Base-by-base conservation (phyloP, 1,284 basidiomycete genomes). In the Malassezia globosa region DNA sequence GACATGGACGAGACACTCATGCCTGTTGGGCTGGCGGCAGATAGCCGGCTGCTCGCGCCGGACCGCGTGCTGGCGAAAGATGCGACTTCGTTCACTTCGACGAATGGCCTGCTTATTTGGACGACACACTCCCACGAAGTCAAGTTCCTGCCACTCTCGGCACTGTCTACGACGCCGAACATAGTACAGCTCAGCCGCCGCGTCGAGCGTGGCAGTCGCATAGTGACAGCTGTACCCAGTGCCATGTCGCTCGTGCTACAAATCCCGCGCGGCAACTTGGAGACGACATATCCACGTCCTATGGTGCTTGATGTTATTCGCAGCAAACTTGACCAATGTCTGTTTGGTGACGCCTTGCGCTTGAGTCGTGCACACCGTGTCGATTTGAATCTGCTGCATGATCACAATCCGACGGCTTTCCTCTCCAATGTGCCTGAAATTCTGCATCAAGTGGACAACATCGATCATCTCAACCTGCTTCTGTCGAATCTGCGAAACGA, bases 261-360 rank as follows among this genome's bases (percentile, higher is more conserved):
- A 75, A 97, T 97, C 89, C 94, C 92, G 0, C 76, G 94, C 59
- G 94, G 94, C 0, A 97, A 97, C 72, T 71, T 99, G 46, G 94
- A 99, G 75, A 95, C 88, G 0, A 83, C 97, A 48, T 87, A 84
- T 62, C 94, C 94, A 1, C 77, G 94, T 26, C 85, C 92, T 1
- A 75, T 99, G 54, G 89, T 96, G 3, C 81, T 95, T 73, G 79
- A 83, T 39, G 63, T 66, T 2, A 62, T 71, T 8, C 61, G 63
- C 5, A 48, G 51, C 24, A 54, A 58, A 37, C 49, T 71, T 23
- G 59, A 69, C 35, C 44, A 52, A 5, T 43, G 48, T 13, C 56
- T 79, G 39, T 96, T 88, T 73, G 77, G 82, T 46, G 82, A 85
- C 55, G 94, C 89, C 0, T 90, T 96, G 73, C 73, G 87, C 27